Conservation (phyloP, 495 filamentous ascomycete species). For the Penicillium coffeae region DNA sequence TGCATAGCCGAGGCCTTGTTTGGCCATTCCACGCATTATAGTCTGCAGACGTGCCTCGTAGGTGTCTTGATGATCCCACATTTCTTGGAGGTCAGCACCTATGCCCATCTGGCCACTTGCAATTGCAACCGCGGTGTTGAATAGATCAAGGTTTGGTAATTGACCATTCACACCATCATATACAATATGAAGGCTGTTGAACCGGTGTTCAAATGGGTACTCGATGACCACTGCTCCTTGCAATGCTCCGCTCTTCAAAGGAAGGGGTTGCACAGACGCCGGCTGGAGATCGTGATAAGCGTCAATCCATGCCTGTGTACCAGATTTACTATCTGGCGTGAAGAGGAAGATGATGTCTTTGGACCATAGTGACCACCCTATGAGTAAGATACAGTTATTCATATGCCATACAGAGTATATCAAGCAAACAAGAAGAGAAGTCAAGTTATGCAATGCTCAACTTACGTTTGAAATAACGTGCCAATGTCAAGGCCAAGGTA, state of each 20-base stretch:
- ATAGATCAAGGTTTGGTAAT: slow-evolving; percentile 88
- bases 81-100: slow-evolving; percentile 73
- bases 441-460: background rate
- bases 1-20: slow-evolving; percentile 85
- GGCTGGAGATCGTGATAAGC: slow-evolving; percentile 92
- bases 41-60: slow-evolving; percentile 82
- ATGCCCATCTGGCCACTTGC: slow-evolving; percentile 93
- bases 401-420: background rate
- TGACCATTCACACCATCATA: slow-evolving; percentile 98
- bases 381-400: background rate
- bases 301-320: slow-evolving; percentile 95
- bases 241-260: slow-evolving; percentile 86
- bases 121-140: slow-evolving; percentile 89
- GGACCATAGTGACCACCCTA: slow-evolving; percentile 95
- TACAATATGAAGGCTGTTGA: slow-evolving; percentile 81
- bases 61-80: slow-evolving; percentile 76
- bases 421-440: too few relatives aligned
- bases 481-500: slow-evolving; percentile 77
- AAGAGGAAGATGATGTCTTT: slow-evolving; percentile 96
- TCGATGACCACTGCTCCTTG: slow-evolving; percentile 94
- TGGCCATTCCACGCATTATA: slow-evolving; percentile 90
- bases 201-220: slow-evolving; percentile 78
- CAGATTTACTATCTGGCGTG: slow-evolving; percentile 80
- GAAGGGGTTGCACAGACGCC: slow-evolving; percentile 64
- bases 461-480: slow-evolving; percentile 86